These are phyloP conservation scores for Solanum hybrid DNA, from an alignment of 305 asterid genomes.

Conservation along the genomic window DNA sequence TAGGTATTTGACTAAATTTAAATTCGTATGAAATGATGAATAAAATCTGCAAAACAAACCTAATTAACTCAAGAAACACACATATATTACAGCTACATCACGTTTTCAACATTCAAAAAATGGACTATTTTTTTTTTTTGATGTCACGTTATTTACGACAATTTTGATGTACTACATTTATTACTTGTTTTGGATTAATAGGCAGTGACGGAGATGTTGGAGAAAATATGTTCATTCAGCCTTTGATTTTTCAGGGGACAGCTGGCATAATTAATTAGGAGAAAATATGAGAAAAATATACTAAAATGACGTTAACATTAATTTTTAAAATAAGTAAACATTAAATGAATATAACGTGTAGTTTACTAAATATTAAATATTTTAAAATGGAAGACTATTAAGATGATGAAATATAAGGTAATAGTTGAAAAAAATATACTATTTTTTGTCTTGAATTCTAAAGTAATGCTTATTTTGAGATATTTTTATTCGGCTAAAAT, in stretches of 20 bases:
- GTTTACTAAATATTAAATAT: too few relatives aligned
- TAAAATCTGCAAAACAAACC: not conserved
- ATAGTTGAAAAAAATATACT: not conserved
- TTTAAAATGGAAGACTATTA: not conserved
- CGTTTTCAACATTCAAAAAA: not conserved
- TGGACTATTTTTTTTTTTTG: not conserved
- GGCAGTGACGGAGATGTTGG: not conserved
- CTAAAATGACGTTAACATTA: not conserved
- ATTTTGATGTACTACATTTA: not conserved
- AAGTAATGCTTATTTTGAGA: not conserved
- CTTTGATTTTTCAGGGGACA: not conserved
- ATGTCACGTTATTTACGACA: not conserved
- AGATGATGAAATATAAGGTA: not conserved
- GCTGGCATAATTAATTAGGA: not conserved
- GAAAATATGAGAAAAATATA: not conserved
- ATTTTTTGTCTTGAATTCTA: not conserved
- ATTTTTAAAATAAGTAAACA: too few relatives aligned
- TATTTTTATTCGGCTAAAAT: not conserved
- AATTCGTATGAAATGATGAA: not conserved
- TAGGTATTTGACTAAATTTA: not conserved
- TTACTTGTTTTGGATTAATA: not conserved
- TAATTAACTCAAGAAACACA: not conserved
- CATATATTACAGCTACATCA: not conserved
- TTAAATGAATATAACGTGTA: not conserved
- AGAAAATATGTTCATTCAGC: not conserved